Conservation (phyloP, 257 asterid genomes). For the Solanum sejunctum region DNA sequence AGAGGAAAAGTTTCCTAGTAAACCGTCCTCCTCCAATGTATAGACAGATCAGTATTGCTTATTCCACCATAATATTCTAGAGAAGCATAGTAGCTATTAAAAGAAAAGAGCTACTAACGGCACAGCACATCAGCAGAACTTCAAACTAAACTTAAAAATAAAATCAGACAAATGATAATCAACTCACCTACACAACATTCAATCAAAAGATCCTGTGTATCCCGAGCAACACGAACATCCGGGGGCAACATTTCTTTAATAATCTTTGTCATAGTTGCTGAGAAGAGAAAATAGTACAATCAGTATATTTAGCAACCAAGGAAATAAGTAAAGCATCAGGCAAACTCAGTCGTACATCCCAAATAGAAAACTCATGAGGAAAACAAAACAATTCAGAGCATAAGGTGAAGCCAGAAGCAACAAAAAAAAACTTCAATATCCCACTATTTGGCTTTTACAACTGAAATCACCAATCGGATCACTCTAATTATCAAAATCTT, state of each 20-base stretch:
- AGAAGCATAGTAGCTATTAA: neutral
- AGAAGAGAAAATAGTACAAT: neutral
- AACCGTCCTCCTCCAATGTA: neutral
- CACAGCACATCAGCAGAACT: neutral
- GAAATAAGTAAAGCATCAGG: neutral
- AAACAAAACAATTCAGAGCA: neutral
- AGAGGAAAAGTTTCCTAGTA: neutral
- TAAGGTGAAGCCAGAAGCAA: neutral
- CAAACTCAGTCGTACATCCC: neutral
- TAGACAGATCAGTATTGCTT: neutral
- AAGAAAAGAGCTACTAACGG: neutral
- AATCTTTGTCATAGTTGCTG: slow-evolving; percentile 45
- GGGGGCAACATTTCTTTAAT: slow-evolving; percentile 88
- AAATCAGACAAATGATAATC: neutral
- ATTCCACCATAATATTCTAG: neutral
- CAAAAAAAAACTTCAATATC: neutral
- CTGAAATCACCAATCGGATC: neutral
- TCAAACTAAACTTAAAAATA: neutral
- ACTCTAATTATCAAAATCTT: neutral
- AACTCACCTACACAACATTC: slow-evolving; percentile 90
- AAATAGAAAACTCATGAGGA: neutral
- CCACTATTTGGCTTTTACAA: neutral
- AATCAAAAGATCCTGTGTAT: slow-evolving; percentile 89
- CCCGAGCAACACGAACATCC: slow-evolving; percentile 98
- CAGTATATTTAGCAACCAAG: neutral